Percentiles rank a stretch among this genome's conserved stretches.
Evolutionary conservation across 257 asterid species (phyloP).

Genomic region (Nicotiana attenuata): DNA sequence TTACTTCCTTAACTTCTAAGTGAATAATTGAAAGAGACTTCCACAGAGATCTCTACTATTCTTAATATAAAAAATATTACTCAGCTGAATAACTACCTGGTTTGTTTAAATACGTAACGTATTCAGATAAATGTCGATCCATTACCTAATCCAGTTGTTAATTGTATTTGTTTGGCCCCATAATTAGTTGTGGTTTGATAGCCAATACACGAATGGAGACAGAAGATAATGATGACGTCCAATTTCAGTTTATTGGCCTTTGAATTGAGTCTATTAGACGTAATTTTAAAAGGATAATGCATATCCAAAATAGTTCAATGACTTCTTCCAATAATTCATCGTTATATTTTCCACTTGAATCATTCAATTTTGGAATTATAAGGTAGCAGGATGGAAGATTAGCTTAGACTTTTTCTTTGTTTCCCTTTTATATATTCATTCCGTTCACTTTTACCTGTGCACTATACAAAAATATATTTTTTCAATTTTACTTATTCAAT

Average conservation of each 20-base stretch:
- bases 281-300: background rate
- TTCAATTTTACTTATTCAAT: no score
- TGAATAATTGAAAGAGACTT: conserved; percentile 1
- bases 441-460: no score
- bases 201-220: background rate
- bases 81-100: no score
- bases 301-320: background rate
- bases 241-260: background rate
- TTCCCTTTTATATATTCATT: no score
- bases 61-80: background rate
- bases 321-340: background rate
- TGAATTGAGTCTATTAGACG: background rate
- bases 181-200: background rate
- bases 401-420: no score
- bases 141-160: background rate
- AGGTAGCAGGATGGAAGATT: no score
- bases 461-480: no score
- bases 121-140: background rate
- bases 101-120: background rate
- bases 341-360: background rate
- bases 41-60: background rate
- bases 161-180: background rate
- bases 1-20: conserved; percentile 21
- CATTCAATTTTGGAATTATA: background rate
- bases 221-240: background rate